Base-by-base conservation (phyloP, 2,329 filamentous ascomycete species). In the Pyrenophora teres region DNA sequence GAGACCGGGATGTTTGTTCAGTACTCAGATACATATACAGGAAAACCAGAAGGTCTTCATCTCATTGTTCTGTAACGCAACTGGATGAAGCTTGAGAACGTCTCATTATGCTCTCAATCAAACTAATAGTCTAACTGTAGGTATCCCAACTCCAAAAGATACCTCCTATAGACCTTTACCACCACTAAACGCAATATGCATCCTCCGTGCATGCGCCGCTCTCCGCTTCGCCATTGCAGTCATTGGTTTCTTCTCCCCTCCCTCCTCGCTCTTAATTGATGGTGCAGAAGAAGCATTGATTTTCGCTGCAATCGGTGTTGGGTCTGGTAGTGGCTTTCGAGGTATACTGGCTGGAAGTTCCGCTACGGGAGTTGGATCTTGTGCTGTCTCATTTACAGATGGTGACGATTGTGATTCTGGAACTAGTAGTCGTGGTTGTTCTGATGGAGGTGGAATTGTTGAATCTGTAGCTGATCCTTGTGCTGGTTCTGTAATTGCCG, bases 141-240 rank as follows among this genome's bases (percentile, higher is more conserved):
- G 25, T 8, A 27, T 27, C 25, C 19, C 19, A 21, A 21, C 19
- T 5, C 19, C 19, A 21, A 5, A 21, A 21, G 15, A 21, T 21
- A 21, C 5, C 19, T 21, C 19, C 5, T 5, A 21, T 21, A 21
- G 5, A 21, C 19, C 12, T n/a, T 1, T 32, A 13, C 9, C 23
- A 6, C 54, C 36, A 13, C 56, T 64, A 56, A 64, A 67, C 6
- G 62, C 63, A 15, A 62, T 45, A 21, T 64, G 52, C 65, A 72
- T 67, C 18, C 65, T 54, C 31, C 63, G 40, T 19, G 60, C 57
- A 43, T 70, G 67, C 7, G 63, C 64, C 31, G 59, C 54, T 41
- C 65, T 55, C 32, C 69, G 52, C 30, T 63, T 70, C 7, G 60
- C 62, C 46, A 66, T 57, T 6, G 65, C 59, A 6, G 62, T 58